These are phyloP conservation scores for Solanum dulcamara DNA, from an alignment of 257 asterid species.

Conservation along the genomic window DNA sequence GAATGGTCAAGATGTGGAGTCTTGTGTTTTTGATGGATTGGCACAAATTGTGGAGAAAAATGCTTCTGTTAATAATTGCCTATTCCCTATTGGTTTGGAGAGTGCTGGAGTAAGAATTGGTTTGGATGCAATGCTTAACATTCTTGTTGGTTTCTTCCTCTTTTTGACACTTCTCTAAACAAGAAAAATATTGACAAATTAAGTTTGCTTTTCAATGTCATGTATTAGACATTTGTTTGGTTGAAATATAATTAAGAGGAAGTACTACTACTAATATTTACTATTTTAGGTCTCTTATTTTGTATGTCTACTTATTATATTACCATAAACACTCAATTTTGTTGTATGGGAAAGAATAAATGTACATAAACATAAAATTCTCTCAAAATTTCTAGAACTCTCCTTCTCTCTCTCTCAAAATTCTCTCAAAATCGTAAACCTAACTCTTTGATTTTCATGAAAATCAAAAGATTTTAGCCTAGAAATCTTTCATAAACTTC, in stretches of 20 bases:
- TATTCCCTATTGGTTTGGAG: conserved; percentile 43
- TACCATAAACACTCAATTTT: background rate
- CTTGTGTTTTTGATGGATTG: conserved; percentile 35
- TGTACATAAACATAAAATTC: background rate
- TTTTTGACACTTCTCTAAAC: background rate
- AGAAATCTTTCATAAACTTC: no score
- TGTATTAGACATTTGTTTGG: background rate
- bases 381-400: no score
- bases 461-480: no score
- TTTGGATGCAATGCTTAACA: background rate
- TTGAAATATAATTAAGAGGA: background rate
- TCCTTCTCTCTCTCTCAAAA: no score
- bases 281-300: background rate
- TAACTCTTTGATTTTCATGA: no score
- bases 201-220: background rate
- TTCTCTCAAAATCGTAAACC: no score
- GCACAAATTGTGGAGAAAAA: conserved; percentile 22
- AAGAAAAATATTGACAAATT: background rate
- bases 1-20: background rate
- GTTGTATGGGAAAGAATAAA: background rate
- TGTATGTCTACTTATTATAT: background rate
- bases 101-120: conserved; percentile 4
- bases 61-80: conserved; percentile 23
- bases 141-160: background rate
- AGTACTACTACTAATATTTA: background rate